These are phyloP conservation scores for Catunica adiposa DNA, from an alignment of 2,329 filamentous ascomycete genomes.

Conservation along the genomic window DNA sequence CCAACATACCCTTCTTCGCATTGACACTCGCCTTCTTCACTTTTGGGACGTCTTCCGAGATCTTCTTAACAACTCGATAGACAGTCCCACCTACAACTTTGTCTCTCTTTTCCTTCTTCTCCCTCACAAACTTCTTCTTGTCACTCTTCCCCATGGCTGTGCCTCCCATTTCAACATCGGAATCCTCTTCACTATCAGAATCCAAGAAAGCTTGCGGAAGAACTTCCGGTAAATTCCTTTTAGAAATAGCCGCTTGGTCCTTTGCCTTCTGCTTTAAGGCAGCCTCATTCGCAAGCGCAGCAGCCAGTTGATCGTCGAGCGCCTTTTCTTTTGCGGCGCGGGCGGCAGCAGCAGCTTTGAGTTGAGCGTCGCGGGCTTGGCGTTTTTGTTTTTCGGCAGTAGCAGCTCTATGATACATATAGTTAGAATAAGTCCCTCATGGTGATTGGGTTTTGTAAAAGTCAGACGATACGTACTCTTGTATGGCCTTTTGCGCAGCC, in stretches of 20 bases:
- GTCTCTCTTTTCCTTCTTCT: constrained; percentile 22
- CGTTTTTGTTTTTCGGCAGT: constrained; percentile 37
- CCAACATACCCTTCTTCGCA: constrained; percentile 29
- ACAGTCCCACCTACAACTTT: constrained; percentile 35
- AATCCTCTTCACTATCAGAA: constrained; percentile 28
- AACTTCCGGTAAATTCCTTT: constrained; percentile 24
- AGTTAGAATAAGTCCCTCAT: no score
- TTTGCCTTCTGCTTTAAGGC: background rate
- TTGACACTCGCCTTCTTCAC: constrained; percentile 25
- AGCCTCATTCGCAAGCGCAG: constrained; percentile 14
- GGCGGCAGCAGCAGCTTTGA: constrained; percentile 38
- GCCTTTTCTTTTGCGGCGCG: constrained; percentile 25
- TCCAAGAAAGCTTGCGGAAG: constrained; percentile 40
- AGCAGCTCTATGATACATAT: no score
- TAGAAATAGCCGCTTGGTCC: background rate
- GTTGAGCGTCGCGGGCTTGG: constrained; percentile 34
- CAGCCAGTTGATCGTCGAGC: constrained; percentile 13
- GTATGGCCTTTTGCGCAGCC: constrained; percentile 32
- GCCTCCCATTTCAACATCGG: constrained; percentile 16
- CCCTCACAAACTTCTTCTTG: constrained; percentile 18
- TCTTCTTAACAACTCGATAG: constrained; percentile 32
- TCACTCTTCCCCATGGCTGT: no score
- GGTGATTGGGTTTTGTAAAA: background rate
- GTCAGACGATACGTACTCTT: constrained; percentile 27
- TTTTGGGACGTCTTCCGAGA: constrained; percentile 35